Evolutionary conservation across 306 rosid species (phyloP), one percentile per base, ranked within the genome.

Genomic region (Fagus sylvatica): DNA sequence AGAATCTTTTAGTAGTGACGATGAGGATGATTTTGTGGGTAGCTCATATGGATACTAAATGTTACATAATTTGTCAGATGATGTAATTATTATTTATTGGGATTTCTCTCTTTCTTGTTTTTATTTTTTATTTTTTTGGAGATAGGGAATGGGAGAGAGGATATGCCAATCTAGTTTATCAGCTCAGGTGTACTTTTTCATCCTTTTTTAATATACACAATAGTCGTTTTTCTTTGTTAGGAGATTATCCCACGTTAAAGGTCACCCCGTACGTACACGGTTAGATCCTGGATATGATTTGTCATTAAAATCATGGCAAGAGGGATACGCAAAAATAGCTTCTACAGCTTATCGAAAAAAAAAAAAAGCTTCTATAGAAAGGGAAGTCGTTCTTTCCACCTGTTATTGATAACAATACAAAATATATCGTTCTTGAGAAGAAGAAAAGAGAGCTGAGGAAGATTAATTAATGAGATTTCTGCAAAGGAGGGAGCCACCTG

Each of bases 1-100:
- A 41, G 96, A 86, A 72, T 82, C 93, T 2, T 83, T 62, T 37
- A 93, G 96, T 79, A 93, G 97, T 69, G 97, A 74, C 15, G 98
- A 96, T 41, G 91, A 85, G 22, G 97, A 88, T 70, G 98, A 90
- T 86, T 91, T 76, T 73, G 77, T 61, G 56, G 89, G 87, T 55
- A 84, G 78, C 78, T 87, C 87, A 72, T 90, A 85, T 85, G 90
- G 93, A 77, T 91, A 82, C 84, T 96, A 83, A 85, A 79, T 75
- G 61, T 81, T 56, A 60, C 43, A 46, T 13, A 57, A 37, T 2
- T 69, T 7, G 67, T 32, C 71, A 73, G 78, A 79, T 60, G 53
- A 48, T 84, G 92, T 89, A 88, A 88, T 87, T 84, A 88, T 83
- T 72, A 37, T 68, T 75, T 32, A 11, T 19, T 76, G 82, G 70